These are phyloP conservation scores for Naganishia antarctica DNA, from an alignment of 768 basidiomycete species.

Conservation along the genomic window DNA sequence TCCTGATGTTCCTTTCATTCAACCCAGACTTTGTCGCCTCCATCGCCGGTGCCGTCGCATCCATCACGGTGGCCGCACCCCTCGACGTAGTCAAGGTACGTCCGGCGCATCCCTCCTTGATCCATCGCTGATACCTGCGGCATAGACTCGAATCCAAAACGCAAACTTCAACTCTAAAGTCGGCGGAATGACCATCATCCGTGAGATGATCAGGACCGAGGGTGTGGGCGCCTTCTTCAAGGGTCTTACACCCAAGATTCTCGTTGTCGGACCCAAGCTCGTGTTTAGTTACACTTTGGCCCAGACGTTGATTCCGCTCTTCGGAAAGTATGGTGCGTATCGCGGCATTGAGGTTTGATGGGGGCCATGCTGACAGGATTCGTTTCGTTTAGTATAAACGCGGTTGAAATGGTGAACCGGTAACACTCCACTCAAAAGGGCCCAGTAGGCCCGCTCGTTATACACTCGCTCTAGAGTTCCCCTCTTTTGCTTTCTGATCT, in stretches of 20 bases:
- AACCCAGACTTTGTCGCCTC: constrained; percentile 77
- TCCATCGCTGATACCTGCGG: neutral
- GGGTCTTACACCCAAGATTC: constrained; percentile 92
- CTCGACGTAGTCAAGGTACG: constrained; percentile 83
- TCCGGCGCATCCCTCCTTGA: neutral
- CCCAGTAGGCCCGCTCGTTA: neutral
- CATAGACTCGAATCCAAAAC: constrained; percentile 79
- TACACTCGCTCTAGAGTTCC: neutral
- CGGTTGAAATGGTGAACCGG: neutral
- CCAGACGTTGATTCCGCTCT: constrained; percentile 88
- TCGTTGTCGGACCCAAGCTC: constrained; percentile 94
- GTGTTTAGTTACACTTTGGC: constrained; percentile 98
- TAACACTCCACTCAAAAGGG: constrained; percentile 19
- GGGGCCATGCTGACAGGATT: neutral
- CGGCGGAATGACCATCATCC: constrained; percentile 69
- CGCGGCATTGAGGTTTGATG: neutral
- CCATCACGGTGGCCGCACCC: constrained; percentile 91
- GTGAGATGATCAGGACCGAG: constrained; percentile 80
- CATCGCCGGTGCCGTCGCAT: constrained; percentile 85
- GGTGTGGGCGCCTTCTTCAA: constrained; percentile 85
- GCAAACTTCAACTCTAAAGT: constrained; percentile 71
- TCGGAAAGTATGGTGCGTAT: constrained; percentile 65
- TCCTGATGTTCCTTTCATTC: no score
- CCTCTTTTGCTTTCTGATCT: neutral
- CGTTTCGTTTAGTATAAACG: neutral